Evolutionary conservation across 495 filamentous ascomycete genomes (phyloP).

Genomic region (Evansstolkia leycettana): DNA sequence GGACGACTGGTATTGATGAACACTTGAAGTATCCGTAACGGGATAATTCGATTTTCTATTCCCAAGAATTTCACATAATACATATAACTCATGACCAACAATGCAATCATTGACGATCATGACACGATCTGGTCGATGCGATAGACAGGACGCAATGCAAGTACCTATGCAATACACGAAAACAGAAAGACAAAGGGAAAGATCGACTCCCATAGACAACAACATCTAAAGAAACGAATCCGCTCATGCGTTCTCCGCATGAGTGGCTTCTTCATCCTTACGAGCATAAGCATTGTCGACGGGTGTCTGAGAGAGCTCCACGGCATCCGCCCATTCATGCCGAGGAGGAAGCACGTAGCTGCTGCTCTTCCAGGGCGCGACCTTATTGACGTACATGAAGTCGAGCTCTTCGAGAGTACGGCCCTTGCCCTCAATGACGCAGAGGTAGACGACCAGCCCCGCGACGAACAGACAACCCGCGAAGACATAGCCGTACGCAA

Average conservation of each 20-base stretch:
- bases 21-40: too few relatives aligned
- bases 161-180: too few relatives aligned
- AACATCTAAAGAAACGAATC: too few relatives aligned
- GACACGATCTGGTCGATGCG: too few relatives aligned
- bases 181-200: too few relatives aligned
- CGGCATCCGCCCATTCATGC: constrained; percentile 9
- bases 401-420: constrained; percentile 64
- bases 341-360: constrained; percentile 25
- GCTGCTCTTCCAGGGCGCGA: constrained; percentile 49
- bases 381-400: constrained; percentile 60
- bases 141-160: too few relatives aligned
- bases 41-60: too few relatives aligned
- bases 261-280: constrained; percentile 13
- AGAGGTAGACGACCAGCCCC: constrained; percentile 54
- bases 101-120: too few relatives aligned
- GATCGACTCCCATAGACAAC: too few relatives aligned
- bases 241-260: constrained; percentile 23
- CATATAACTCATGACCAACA: too few relatives aligned
- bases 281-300: constrained; percentile 4
- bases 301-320: neutral
- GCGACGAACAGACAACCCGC: constrained; percentile 52
- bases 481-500: constrained; percentile 67
- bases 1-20: too few relatives aligned
- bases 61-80: too few relatives aligned
- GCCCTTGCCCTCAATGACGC: constrained; percentile 53